phyloP scores from a whole-genome alignment of 2,329 filamentous ascomycete genomes.

The Lachnellula occidentalis region DNA sequence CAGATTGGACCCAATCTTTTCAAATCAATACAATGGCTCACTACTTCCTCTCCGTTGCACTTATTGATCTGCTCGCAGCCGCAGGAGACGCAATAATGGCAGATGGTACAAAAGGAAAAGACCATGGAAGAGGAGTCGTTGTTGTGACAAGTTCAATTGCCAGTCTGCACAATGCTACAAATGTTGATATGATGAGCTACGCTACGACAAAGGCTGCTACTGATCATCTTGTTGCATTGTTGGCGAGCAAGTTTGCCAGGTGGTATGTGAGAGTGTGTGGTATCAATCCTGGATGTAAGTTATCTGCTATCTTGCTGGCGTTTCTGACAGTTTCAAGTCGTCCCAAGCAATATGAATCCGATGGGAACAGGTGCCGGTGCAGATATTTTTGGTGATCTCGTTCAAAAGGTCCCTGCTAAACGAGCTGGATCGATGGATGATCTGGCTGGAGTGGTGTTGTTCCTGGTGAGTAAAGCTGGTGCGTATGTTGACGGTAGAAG shows the following conservation, averaged over 20 bases:
- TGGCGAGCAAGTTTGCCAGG: conserved; percentile 43
- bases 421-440: conserved; percentile 36
- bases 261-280: conserved; percentile 40
- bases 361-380: conserved; percentile 33
- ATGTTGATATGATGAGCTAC: conserved; percentile 47
- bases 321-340: conserved; percentile 28
- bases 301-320: not conserved
- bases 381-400: conserved; percentile 37
- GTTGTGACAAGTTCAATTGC: conserved; percentile 47
- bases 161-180: conserved; percentile 47
- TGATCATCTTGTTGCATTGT: conserved; percentile 43
- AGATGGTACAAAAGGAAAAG: conserved; percentile 29
- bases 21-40: conserved; percentile 44
- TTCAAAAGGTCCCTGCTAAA: conserved; percentile 36
- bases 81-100: conserved; percentile 31
- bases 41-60: conserved; percentile 43
- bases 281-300: conserved; percentile 41
- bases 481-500: conserved; percentile 37
- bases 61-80: conserved; percentile 39
- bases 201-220: conserved; percentile 47
- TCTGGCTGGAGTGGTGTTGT: conserved; percentile 39
- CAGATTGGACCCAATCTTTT: conserved; percentile 43
- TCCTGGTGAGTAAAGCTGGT: conserved; percentile 37
- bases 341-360: conserved; percentile 41
- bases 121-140: conserved; percentile 40